Base-by-base conservation (phyloP, 352 stramenopile genomes). In the Globisporangium nodosum region DNA sequence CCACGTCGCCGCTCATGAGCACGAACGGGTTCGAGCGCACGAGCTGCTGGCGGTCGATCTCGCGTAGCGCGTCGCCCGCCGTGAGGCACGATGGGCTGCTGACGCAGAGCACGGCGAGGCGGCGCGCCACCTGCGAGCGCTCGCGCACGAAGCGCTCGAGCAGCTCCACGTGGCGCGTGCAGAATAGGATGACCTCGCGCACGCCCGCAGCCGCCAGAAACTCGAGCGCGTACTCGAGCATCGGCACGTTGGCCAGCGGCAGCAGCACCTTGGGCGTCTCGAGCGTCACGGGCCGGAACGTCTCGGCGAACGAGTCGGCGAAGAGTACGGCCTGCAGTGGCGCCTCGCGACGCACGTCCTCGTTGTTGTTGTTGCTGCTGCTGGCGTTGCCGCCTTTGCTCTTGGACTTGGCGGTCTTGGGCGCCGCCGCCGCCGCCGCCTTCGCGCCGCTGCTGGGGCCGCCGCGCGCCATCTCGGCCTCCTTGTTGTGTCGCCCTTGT, bases 151-250 rank as follows among this genome's bases (percentile, higher is more conserved):
- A 96, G 12, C 57, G 21, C 66, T 98, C 90, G 2, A 99, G 69
- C 54, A 81, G 60, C 31, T 97, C 91, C 0, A 81, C 71, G 57
- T 98, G 83, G 60, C 66, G 71, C 11, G 90, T 93, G 71, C 78
- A 98, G 54, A 99, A 96, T 18, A 99, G 74, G 64, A 99, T 87
- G 6, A 99, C 82, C 69, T 99, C 94, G 48, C 98, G 73, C 3
- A 99, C 94, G 60, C 94, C 96, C 20, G 92, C 87, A 16, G 86
- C 83, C 24, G 86, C 90, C 13, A 99, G 80, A 63, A 98, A 98
- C 73, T 99, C 96, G 46, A 99, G 85, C 50, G 94, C 88, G 72
- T 99, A 99, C 71, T 99, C 94, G 58, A 99, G 78, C 74, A 99
- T 91, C 0, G 95, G 86, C 15, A 98, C 88, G 78, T 99, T 99